These are phyloP conservation scores for Lineolata rhizophorae DNA, from an alignment of 495 filamentous ascomycete species.

Conservation along the genomic window DNA sequence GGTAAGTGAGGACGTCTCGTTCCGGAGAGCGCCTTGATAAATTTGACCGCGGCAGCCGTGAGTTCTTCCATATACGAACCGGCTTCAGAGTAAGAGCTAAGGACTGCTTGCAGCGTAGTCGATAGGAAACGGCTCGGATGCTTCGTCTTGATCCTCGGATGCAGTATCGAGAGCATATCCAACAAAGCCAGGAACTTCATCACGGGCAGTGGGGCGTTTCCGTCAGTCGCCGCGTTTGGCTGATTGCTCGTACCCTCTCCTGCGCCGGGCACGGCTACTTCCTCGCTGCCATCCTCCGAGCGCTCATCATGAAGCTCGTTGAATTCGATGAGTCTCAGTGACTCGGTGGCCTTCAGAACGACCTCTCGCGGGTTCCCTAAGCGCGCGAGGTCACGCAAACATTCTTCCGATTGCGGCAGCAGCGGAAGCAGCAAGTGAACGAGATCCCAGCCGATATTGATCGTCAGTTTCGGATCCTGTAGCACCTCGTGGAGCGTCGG, in stretches of 20 bases:
- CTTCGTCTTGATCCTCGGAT: slow-evolving; percentile 72
- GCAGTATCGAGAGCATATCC: slow-evolving; percentile 64
- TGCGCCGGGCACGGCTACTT: slow-evolving; percentile 5
- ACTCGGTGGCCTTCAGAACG: slow-evolving; percentile 68
- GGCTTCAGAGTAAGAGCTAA: slow-evolving; percentile 36
- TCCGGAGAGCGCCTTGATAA: slow-evolving; percentile 52
- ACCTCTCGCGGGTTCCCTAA: slow-evolving; percentile 88
- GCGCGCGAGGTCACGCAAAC: slow-evolving; percentile 56
- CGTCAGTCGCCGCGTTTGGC: slow-evolving; percentile 2
- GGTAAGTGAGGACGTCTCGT: slow-evolving; percentile 54
- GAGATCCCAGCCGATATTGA: slow-evolving; percentile 91
- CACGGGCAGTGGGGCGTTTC: slow-evolving; percentile 9
- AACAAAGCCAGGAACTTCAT: slow-evolving; percentile 54
- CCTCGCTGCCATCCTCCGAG: slow-evolving; percentile 29
- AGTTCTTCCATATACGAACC: slow-evolving; percentile 31
- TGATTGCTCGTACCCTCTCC: slow-evolving; percentile 1
- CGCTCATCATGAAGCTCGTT: slow-evolving; percentile 9
- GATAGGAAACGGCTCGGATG: slow-evolving; percentile 81
- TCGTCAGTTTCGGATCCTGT: slow-evolving; percentile 63
- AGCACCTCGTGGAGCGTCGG: slow-evolving; percentile 57
- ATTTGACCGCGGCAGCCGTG: slow-evolving; percentile 51
- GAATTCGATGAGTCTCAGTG: slow-evolving; percentile 33
- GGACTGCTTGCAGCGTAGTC: slow-evolving; percentile 61
- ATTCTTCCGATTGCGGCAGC: slow-evolving; percentile 46
- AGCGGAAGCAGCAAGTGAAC: slow-evolving; percentile 65